Percentiles rank a stretch among this genome's conserved stretches.
Evolutionary conservation across 140 eudicot species (phyloP).

Genomic region (Eryngium alpinum): DNA sequence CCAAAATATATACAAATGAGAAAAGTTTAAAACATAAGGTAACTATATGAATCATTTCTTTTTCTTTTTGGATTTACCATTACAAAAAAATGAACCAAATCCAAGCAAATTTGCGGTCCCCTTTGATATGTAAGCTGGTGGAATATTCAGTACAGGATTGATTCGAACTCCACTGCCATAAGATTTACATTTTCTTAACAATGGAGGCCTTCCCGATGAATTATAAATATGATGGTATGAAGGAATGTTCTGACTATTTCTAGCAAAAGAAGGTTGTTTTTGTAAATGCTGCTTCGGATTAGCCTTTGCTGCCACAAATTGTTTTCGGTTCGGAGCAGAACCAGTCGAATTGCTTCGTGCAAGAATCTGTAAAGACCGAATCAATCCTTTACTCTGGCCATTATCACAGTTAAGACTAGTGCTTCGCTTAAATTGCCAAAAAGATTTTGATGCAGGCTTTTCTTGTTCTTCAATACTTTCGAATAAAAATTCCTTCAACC

Average conservation of each 20-base stretch:
- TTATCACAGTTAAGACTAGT: constrained; percentile 49
- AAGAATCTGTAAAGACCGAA: constrained; percentile 41
- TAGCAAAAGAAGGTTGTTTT: constrained; percentile 22
- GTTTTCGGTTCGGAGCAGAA: constrained; percentile 44
- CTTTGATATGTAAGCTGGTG: constrained; percentile 47
- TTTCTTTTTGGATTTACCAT: constrained; percentile 50
- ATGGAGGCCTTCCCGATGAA: constrained; percentile 25
- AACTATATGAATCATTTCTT: constrained; percentile 25
- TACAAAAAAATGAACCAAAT: constrained; percentile 57
- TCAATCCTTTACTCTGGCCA: constrained; percentile 32
- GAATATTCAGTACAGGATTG: constrained; percentile 57
- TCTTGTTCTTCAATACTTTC: constrained; percentile 33
- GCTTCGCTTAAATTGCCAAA: constrained; percentile 77
- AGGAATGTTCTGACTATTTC: constrained; percentile 14
- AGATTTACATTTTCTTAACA: constrained; percentile 37
- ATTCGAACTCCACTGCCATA: constrained; percentile 37
- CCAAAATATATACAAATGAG: too few relatives aligned
- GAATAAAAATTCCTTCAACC: constrained; percentile 55
- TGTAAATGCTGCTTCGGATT: constrained; percentile 34
- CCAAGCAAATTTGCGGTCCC: constrained; percentile 59
- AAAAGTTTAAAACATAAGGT: background rate
- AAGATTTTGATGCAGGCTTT: constrained; percentile 34
- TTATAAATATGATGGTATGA: constrained; percentile 19
- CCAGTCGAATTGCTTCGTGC: constrained; percentile 68
- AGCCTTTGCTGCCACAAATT: constrained; percentile 19